Percentiles rank a stretch among this genome's conserved stretches.
phyloP scores from a whole-genome alignment of 2,329 filamentous ascomycete species.

The Paraphaeosphaeria minitans region DNA sequence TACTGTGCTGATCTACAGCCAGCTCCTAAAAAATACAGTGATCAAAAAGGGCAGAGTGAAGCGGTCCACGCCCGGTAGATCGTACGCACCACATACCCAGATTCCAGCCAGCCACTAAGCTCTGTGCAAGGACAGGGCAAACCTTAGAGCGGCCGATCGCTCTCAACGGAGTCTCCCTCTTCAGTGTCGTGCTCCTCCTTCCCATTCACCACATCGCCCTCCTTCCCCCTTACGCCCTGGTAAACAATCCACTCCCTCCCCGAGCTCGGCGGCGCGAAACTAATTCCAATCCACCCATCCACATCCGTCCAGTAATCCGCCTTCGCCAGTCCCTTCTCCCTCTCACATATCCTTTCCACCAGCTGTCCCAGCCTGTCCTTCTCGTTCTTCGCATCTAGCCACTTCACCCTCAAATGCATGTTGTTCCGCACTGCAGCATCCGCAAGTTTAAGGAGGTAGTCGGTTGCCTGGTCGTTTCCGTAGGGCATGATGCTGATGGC shows the following conservation, averaged over 20 bases:
- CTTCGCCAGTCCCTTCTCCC: conserved; percentile 8
- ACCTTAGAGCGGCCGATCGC: background rate
- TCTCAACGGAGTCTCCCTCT: background rate
- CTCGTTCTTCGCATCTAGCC: conserved; percentile 17
- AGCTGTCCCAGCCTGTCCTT: conserved; percentile 3
- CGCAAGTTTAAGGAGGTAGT: conserved; percentile 6
- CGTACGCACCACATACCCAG: background rate
- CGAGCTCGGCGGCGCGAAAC: conserved; percentile 3
- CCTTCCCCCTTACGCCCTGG: conserved; percentile 5
- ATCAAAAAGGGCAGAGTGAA: background rate
- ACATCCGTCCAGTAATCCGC: conserved; percentile 11
- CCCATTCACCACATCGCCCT: background rate
- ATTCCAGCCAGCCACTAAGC: background rate
- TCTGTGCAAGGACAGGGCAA: background rate
- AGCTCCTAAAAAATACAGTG: background rate
- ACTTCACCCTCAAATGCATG: background rate
- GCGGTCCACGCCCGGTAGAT: background rate
- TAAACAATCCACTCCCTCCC: conserved; percentile 12
- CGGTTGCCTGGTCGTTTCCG: conserved; percentile 11
- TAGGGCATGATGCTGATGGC: conserved; percentile 24
- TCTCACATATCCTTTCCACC: conserved; percentile 13
- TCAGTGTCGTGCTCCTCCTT: background rate
- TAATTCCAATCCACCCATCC: conserved; percentile 3
- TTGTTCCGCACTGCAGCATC: background rate
- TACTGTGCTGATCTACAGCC: background rate